Evolutionary conservation across 352 stramenopile genomes (phyloP).

Genomic region (Blastocystis sp.): DNA sequence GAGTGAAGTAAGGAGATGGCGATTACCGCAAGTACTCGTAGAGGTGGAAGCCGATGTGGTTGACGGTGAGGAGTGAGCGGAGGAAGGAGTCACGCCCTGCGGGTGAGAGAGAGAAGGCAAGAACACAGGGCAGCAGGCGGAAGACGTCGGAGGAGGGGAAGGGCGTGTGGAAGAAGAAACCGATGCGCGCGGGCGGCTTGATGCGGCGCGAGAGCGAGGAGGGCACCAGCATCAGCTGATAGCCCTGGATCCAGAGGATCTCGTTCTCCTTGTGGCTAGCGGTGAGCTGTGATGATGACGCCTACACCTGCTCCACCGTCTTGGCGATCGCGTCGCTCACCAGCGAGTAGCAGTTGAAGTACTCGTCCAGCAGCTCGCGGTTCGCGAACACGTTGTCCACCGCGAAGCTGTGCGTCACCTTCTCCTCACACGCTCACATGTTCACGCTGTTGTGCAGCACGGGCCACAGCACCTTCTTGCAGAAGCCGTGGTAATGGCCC

Average conservation of each 20-base stretch:
- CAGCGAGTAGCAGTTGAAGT: slow-evolving; percentile 39
- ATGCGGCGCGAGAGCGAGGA: slow-evolving; percentile 87
- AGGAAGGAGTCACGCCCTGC: slow-evolving; percentile 80
- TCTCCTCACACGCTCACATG: slow-evolving; percentile 77
- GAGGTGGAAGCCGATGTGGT: slow-evolving; percentile 87
- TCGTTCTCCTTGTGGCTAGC: slow-evolving; percentile 78
- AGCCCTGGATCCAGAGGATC: slow-evolving; percentile 94
- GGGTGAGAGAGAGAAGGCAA: background rate
- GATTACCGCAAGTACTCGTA: slow-evolving; percentile 82
- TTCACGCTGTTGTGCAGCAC: slow-evolving; percentile 93
- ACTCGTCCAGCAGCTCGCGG: slow-evolving; percentile 59
- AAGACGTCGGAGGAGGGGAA: slow-evolving; percentile 97
- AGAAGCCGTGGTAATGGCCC: slow-evolving; percentile 86
- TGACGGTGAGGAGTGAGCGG: slow-evolving; percentile 82
- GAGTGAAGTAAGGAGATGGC: background rate
- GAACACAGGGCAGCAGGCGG: slow-evolving; percentile 81
- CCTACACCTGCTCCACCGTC: slow-evolving; percentile 71
- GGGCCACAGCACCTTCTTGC: slow-evolving; percentile 93
- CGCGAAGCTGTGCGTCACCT: slow-evolving; percentile 53
- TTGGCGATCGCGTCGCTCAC: slow-evolving; percentile 59
- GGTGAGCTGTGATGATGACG: slow-evolving; percentile 74
- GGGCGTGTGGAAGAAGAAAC: slow-evolving; percentile 93
- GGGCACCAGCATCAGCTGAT: slow-evolving; percentile 92
- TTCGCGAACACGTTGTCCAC: slow-evolving; percentile 67
- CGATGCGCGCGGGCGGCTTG: slow-evolving; percentile 85